phyloP scores from a whole-genome alignment of 257 asterid genomes.

The Jacaranda copaia region DNA sequence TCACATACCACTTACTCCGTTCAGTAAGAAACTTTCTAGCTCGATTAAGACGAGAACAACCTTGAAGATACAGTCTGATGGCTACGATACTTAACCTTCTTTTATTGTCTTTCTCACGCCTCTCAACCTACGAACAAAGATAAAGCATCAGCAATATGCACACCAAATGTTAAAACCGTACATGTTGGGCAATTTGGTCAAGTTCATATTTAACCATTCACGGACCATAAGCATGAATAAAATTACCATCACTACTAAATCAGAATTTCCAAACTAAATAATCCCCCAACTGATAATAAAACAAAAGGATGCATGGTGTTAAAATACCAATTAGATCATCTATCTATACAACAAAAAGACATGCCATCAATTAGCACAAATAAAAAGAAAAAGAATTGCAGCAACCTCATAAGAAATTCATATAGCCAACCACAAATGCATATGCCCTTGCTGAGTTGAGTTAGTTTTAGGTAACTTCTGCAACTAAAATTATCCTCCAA shows the following conservation, averaged over 20 bases:
- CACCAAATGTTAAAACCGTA: conserved; percentile 19
- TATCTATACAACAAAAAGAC: neutral
- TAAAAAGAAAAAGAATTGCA: neutral
- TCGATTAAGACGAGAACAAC: conserved; percentile 79
- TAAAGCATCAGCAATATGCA: conserved; percentile 42
- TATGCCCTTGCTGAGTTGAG: conserved; percentile 3
- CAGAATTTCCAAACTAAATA: conserved; percentile 7
- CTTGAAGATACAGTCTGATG: conserved; percentile 82
- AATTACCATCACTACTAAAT: conserved; percentile 10
- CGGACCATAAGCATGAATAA: conserved; percentile 22
- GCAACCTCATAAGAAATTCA: conserved; percentile 1
- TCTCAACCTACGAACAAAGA: conserved; percentile 74
- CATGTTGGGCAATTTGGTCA: conserved; percentile 27
- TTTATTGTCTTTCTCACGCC: conserved; percentile 84
- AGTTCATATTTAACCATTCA: conserved; percentile 12
- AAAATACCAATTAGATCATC: conserved; percentile 23
- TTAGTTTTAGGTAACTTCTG: conserved; percentile 23
- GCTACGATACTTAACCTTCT: conserved; percentile 70
- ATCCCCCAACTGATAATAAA: conserved; percentile 24
- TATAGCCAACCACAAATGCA: conserved; percentile 4
- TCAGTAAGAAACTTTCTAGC: conserved; percentile 82
- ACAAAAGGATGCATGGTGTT: neutral
- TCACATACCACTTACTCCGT: conserved; percentile 91
- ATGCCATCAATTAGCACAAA: neutral
- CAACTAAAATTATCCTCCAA: conserved; percentile 25